These are phyloP conservation scores for Russula griseocarnosa DNA, from an alignment of 768 basidiomycete species.

Conservation along the genomic window DNA sequence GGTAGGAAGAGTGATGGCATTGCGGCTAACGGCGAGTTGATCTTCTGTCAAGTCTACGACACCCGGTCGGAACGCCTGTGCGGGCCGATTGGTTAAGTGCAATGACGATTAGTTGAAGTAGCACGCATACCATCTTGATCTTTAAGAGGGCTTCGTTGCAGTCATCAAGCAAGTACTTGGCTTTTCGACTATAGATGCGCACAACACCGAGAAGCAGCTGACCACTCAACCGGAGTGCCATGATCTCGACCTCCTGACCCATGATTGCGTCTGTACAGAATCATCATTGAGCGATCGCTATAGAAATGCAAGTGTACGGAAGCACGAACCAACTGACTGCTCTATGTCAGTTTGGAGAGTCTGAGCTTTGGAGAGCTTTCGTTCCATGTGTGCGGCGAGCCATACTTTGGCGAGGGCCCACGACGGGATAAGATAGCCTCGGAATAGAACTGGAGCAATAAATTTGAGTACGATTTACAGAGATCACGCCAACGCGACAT, in stretches of 20 bases:
- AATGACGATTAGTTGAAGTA: background rate
- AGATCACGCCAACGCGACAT: slow-evolving; percentile 2
- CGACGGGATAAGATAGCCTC: slow-evolving; percentile 91
- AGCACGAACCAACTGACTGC: slow-evolving; percentile 75
- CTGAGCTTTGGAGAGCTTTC: slow-evolving; percentile 94
- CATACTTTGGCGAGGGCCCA: slow-evolving; percentile 96
- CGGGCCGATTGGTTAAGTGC: slow-evolving; percentile 5
- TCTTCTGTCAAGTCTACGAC: slow-evolving; percentile 96
- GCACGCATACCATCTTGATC: slow-evolving; percentile 76
- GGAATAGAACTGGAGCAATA: slow-evolving; percentile 68
- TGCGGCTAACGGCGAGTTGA: slow-evolving; percentile 79
- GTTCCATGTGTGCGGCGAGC: slow-evolving; percentile 98
- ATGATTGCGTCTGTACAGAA: slow-evolving; percentile 73
- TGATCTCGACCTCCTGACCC: slow-evolving; percentile 85
- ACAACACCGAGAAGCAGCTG: slow-evolving; percentile 95
- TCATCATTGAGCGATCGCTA: background rate
- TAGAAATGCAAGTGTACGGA: background rate
- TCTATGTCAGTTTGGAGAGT: slow-evolving; percentile 94
- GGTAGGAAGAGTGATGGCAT: slow-evolving; percentile 81
- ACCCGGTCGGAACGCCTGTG: slow-evolving; percentile 89
- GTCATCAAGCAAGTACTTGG: slow-evolving; percentile 95
- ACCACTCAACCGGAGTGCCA: slow-evolving; percentile 95
- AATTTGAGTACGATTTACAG: slow-evolving; percentile 11
- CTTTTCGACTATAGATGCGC: slow-evolving; percentile 95
- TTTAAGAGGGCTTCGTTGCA: slow-evolving; percentile 94